Conservation (phyloP, 2,329 filamentous ascomycete species). For the Cercospora berteroae region DNA sequence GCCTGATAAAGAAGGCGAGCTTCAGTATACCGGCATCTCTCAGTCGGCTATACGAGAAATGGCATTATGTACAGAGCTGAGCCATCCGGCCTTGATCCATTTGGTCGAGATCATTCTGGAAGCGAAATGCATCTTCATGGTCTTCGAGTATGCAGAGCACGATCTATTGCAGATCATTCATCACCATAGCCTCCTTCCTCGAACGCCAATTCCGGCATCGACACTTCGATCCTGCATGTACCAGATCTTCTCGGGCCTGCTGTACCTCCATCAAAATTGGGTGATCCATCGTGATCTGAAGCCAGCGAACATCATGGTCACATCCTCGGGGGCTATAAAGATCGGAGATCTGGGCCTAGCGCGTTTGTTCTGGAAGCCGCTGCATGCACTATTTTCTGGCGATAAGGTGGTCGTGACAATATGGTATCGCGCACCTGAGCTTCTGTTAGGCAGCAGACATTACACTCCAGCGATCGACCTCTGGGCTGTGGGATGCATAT, state of each 20-base stretch:
- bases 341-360: conserved; percentile 93
- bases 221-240: conserved; percentile 95
- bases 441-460: conserved; percentile 87
- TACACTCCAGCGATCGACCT: conserved; percentile 97
- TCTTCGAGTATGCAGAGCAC: conserved; percentile 98
- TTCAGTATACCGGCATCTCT: conserved; percentile 95
- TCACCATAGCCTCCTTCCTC: conserved; percentile 85
- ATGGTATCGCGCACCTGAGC: conserved; percentile 95
- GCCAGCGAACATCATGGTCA: conserved; percentile 98
- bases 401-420: conserved; percentile 99
- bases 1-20: conserved; percentile 95
- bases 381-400: conserved; percentile 86
- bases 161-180: conserved; percentile 97
- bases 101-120: conserved; percentile 95
- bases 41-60: conserved; percentile 97
- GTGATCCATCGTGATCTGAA: conserved; percentile 95
- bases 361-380: conserved; percentile 86
- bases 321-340: conserved; percentile 81
- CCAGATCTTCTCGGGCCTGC: conserved; percentile 88
- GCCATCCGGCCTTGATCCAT: conserved; percentile 83
- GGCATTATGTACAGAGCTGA: conserved; percentile 90
- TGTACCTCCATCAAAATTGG: conserved; percentile 96
- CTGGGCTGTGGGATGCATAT: conserved; percentile 97
- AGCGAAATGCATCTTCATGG: conserved; percentile 99
- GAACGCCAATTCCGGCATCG: conserved; percentile 81